Conservation (phyloP, 2,329 filamentous ascomycete genomes). For the Cercospora janseana region DNA sequence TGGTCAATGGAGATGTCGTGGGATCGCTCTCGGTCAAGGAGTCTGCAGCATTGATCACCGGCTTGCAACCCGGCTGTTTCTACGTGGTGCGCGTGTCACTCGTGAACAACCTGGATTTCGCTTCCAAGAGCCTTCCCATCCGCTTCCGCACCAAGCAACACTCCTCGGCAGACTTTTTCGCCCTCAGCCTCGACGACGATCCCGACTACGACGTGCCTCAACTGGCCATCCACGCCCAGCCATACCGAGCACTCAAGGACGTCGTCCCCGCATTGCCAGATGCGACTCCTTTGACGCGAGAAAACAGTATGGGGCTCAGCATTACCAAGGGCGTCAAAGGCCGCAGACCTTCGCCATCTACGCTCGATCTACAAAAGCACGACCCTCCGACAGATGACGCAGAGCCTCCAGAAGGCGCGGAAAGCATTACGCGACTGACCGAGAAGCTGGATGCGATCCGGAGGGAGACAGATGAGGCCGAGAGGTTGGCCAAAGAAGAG, state of each 20-base stretch:
- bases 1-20: slow-evolving; percentile 80
- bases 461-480: slow-evolving; percentile 77
- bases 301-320: slow-evolving; percentile 57
- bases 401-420: slow-evolving; percentile 57
- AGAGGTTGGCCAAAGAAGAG: slow-evolving; percentile 64
- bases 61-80: slow-evolving; percentile 79
- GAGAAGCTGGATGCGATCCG: slow-evolving; percentile 76
- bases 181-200: slow-evolving; percentile 29
- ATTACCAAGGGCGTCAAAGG: slow-evolving; percentile 66
- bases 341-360: slow-evolving; percentile 67
- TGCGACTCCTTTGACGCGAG: slow-evolving; percentile 63
- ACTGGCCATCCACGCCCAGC: slow-evolving; percentile 52
- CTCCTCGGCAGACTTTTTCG: slow-evolving; percentile 46
- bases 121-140: slow-evolving; percentile 81
- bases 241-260: slow-evolving; percentile 47
- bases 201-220: slow-evolving; percentile 44
- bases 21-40: slow-evolving; percentile 80
- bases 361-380: slow-evolving; percentile 39
- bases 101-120: slow-evolving; percentile 87
- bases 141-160: slow-evolving; percentile 68
- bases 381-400: slow-evolving; percentile 37
- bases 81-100: slow-evolving; percentile 94
- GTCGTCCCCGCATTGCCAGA: slow-evolving; percentile 61
- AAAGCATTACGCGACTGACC: slow-evolving; percentile 74
- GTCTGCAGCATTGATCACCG: slow-evolving; percentile 86